Evolutionary conservation across 2,329 filamentous ascomycete species (phyloP).

Genomic region (Hypoxylon sp.): DNA sequence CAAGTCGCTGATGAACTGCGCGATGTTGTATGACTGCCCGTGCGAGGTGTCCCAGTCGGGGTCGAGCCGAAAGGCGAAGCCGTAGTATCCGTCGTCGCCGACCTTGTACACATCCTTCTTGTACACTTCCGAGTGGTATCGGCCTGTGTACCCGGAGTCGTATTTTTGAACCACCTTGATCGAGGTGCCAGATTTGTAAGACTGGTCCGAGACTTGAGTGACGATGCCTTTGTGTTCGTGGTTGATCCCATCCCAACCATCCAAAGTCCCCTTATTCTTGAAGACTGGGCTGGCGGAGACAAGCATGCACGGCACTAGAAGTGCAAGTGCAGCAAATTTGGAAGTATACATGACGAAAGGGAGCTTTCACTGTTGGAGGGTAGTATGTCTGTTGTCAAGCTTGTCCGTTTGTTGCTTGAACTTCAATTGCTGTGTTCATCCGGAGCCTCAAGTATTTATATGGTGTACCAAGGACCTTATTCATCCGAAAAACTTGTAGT

Average conservation of each 20-base stretch:
- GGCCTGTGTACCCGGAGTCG: slow-evolving; percentile 51
- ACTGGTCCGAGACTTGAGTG: slow-evolving; percentile 51
- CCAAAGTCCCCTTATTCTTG: slow-evolving; percentile 52
- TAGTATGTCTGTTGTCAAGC: too few relatives aligned
- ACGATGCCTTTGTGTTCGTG: slow-evolving; percentile 55
- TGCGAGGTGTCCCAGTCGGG: slow-evolving; percentile 56
- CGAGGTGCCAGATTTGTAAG: slow-evolving; percentile 50
- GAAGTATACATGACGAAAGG: too few relatives aligned
- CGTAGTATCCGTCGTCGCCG: slow-evolving; percentile 58
- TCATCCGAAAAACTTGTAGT: too few relatives aligned
- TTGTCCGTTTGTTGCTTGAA: too few relatives aligned
- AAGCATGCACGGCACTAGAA: too few relatives aligned
- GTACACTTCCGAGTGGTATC: slow-evolving; percentile 59
- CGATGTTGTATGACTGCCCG: slow-evolving; percentile 56
- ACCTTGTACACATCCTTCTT: slow-evolving; percentile 55
- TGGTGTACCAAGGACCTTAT: too few relatives aligned
- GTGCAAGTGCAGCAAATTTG: too few relatives aligned
- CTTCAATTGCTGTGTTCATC: too few relatives aligned
- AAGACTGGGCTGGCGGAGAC: slow-evolving; percentile 54
- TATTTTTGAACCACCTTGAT: slow-evolving; percentile 58
- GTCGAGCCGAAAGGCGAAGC: slow-evolving; percentile 60
- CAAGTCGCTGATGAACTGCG: slow-evolving; percentile 62
- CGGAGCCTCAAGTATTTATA: too few relatives aligned
- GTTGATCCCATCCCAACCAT: slow-evolving; percentile 52
- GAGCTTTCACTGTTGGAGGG: too few relatives aligned